Conservation (phyloP, 768 basidiomycete species). For the Hypsizygus marmoreus region DNA sequence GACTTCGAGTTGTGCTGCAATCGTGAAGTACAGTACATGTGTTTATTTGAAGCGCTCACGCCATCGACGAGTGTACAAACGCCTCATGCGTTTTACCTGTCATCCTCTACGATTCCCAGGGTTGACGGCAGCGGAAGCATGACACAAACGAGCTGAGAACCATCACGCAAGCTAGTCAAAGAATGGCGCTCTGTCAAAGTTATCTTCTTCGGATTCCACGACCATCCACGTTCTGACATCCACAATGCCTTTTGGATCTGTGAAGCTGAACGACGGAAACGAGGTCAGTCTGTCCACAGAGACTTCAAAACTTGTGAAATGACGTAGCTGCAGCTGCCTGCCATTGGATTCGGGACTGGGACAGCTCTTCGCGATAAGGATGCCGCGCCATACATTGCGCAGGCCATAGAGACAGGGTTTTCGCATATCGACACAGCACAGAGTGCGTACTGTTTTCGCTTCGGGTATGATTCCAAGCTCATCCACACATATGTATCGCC, state of each 20-base stretch:
- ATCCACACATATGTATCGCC: constrained; percentile 12
- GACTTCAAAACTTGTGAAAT: not conserved
- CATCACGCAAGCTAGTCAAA: too few species aligned
- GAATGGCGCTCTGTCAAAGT: too few species aligned
- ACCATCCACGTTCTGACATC: too few species aligned
- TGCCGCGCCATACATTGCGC: constrained; percentile 7
- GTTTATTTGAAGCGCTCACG: too few species aligned
- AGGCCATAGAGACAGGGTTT: constrained; percentile 19
- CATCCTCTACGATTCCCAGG: too few species aligned
- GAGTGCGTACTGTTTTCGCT: constrained; percentile 9
- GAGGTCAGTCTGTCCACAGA: constrained; percentile 1
- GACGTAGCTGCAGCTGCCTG: constrained; percentile 9
- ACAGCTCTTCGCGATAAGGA: constrained; percentile 9
- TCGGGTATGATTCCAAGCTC: constrained; percentile 22
- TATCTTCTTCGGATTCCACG: too few species aligned
- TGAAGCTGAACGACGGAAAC: constrained; percentile 17
- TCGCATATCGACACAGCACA: constrained; percentile 25
- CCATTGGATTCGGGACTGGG: constrained; percentile 20
- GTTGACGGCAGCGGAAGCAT: too few species aligned
- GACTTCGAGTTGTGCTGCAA: too few species aligned
- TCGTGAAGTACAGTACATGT: too few species aligned
- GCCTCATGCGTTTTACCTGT: too few species aligned
- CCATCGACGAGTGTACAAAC: too few species aligned
- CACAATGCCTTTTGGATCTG: constrained; percentile 16
- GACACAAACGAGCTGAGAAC: too few species aligned